Evolutionary conservation across 305 asterid genomes (phyloP).

Genomic region (Fraxinus paxiana): DNA sequence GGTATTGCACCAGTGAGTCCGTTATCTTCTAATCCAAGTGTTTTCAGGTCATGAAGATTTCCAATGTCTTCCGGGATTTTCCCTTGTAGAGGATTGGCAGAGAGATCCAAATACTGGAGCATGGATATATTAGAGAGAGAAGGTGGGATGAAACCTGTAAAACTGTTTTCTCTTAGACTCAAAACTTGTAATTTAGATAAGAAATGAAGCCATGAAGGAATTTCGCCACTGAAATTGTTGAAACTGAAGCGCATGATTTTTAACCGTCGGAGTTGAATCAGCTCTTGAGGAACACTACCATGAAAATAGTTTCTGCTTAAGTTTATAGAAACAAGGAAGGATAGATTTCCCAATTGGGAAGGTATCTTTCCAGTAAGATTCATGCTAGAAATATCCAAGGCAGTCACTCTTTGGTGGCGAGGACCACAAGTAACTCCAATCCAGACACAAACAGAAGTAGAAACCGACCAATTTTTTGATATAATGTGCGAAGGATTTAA

Average conservation of each 20-base stretch:
- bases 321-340: background rate
- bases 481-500: slow-evolving; percentile 16
- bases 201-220: background rate
- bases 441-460: slow-evolving; percentile 24
- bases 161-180: background rate
- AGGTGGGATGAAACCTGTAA: background rate
- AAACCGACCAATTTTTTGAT: slow-evolving; percentile 22
- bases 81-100: slow-evolving; percentile 1
- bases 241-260: background rate
- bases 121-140: background rate
- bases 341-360: slow-evolving; percentile 22
- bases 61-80: slow-evolving; percentile 12
- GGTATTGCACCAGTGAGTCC: slow-evolving; percentile 5
- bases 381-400: background rate
- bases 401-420: slow-evolving; percentile 26
- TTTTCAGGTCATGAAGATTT: background rate
- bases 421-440: slow-evolving; percentile 20
- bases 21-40: background rate
- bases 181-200: background rate
- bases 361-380: slow-evolving; percentile 5
- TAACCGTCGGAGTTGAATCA: background rate
- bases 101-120: background rate
- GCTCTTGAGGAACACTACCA: background rate
- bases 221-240: background rate
- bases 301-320: background rate